A percentile compares a stretch with the other conserved stretches of the same genome.
Evolutionary conservation across 2,329 filamentous ascomycete genomes (phyloP).

Genomic region (Aspergillaceae sp.): DNA sequence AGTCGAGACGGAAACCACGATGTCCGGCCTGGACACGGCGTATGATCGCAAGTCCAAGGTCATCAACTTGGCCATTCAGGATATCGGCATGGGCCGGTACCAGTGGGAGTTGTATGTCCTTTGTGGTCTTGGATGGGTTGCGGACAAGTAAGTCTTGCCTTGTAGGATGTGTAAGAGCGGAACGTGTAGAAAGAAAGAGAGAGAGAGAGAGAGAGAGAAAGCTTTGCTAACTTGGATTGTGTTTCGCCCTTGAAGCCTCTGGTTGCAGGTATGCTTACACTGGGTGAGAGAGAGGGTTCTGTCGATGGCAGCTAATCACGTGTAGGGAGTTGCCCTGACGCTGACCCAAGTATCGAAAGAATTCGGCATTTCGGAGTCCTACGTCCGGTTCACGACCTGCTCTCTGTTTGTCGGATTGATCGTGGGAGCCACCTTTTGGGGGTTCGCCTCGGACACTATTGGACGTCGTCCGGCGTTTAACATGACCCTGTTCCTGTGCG

Average conservation of each 20-base stretch:
- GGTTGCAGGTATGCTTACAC: constrained; percentile 53
- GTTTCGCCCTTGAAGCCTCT: constrained; percentile 43
- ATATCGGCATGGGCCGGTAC: constrained; percentile 34
- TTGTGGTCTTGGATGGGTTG: constrained; percentile 79
- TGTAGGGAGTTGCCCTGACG: constrained; percentile 64
- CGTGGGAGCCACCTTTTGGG: constrained; percentile 70
- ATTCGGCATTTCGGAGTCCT: constrained; percentile 61
- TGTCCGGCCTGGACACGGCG: constrained; percentile 52
- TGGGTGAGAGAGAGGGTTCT: not conserved
- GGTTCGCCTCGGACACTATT: constrained; percentile 65
- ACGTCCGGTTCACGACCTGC: constrained; percentile 69
- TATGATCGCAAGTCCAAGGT: constrained; percentile 75
- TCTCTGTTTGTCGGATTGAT: constrained; percentile 67
- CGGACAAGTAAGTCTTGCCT: constrained; percentile 58
- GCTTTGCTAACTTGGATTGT: constrained; percentile 7
- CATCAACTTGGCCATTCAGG: constrained; percentile 76
- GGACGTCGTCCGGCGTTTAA: constrained; percentile 75
- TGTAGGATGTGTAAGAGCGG: not conserved
- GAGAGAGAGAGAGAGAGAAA: too few relatives aligned
- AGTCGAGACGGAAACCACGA: constrained; percentile 51
- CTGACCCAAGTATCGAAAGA: constrained; percentile 63
- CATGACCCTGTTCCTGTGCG: constrained; percentile 63
- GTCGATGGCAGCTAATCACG: constrained; percentile 7
- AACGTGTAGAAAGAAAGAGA: too few relatives aligned
- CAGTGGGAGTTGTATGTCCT: constrained; percentile 73